Conservation (phyloP, 176 grass and related monocot species). For the Carex scoparia region DNA sequence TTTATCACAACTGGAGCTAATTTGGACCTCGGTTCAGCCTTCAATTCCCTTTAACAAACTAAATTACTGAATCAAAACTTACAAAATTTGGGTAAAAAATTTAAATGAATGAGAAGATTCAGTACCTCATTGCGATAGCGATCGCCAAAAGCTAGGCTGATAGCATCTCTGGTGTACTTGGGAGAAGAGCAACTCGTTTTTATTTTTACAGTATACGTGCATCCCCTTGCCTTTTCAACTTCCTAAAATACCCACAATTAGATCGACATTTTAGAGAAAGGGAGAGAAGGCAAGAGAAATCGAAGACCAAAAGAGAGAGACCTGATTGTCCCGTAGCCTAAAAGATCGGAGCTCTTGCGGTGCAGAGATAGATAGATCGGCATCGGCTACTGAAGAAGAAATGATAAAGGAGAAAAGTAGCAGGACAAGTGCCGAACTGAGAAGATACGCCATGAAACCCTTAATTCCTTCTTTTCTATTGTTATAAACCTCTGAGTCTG, state of each 20-base stretch:
- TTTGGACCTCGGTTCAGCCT: neutral
- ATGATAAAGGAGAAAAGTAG: slow-evolving; percentile 6
- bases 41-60: neutral
- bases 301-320: slow-evolving; percentile 6
- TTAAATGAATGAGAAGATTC: neutral
- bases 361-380: slow-evolving; percentile 10
- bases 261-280: neutral
- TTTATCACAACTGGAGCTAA: neutral
- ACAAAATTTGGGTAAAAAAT: neutral
- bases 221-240: neutral
- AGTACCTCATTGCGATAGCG: slow-evolving; percentile 57
- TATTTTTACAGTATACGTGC: slow-evolving; percentile 68
- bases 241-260: neutral
- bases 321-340: slow-evolving; percentile 31
- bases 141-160: slow-evolving; percentile 78
- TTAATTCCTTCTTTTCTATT: neutral
- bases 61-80: neutral
- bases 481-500: neutral
- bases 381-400: slow-evolving; percentile 11
- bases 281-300: neutral
- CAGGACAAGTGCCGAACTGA: neutral
- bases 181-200: slow-evolving; percentile 81
- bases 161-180: slow-evolving; percentile 33
- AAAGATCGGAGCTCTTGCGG: slow-evolving; percentile 36
- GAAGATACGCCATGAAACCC: slow-evolving; percentile 4